These are phyloP conservation scores for Hymenoscyphus repandus DNA, from an alignment of 2,329 filamentous ascomycete species.

Conservation along the genomic window DNA sequence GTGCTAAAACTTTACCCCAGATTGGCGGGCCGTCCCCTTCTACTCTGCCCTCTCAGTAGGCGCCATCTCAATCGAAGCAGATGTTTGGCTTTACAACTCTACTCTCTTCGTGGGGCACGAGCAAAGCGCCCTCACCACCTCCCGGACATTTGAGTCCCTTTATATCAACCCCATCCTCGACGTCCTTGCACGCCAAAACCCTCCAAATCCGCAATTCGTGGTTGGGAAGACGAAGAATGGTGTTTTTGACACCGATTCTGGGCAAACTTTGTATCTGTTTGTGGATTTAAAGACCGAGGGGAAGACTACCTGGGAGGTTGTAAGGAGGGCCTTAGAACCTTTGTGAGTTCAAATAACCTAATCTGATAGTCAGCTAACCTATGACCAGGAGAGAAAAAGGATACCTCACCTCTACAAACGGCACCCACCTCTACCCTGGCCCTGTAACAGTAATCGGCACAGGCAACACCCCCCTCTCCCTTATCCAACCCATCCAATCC, in stretches of 20 bases:
- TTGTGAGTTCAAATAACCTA: conserved; percentile 42
- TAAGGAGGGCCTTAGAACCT: conserved; percentile 51
- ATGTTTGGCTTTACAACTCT: conserved; percentile 29
- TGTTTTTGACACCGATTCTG: conserved; percentile 50
- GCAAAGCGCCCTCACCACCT: conserved; percentile 19
- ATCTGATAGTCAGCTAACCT: not conserved
- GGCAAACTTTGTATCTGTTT: conserved; percentile 59
- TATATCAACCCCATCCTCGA: conserved; percentile 28
- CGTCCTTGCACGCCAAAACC: conserved; percentile 25
- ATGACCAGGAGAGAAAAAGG: conserved; percentile 28
- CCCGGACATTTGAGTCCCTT: conserved; percentile 24
- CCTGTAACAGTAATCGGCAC: conserved; percentile 29
- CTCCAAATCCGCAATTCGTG: conserved; percentile 40
- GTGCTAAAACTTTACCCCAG: conserved; percentile 29
- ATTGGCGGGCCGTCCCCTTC: conserved; percentile 27
- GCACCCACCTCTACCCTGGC: conserved; percentile 18
- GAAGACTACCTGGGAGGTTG: conserved; percentile 47
- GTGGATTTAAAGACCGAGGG: conserved; percentile 59
- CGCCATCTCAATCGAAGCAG: conserved; percentile 23
- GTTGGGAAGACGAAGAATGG: conserved; percentile 47
- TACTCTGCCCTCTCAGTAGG: conserved; percentile 25
- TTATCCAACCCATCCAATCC: conserved; percentile 40
- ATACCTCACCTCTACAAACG: conserved; percentile 23
- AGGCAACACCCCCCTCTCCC: conserved; percentile 39
- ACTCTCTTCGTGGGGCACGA: conserved; percentile 27